Evolutionary conservation across 108 stramenopile species (phyloP).

Genomic region (Phaeodactylum tricornutum): DNA sequence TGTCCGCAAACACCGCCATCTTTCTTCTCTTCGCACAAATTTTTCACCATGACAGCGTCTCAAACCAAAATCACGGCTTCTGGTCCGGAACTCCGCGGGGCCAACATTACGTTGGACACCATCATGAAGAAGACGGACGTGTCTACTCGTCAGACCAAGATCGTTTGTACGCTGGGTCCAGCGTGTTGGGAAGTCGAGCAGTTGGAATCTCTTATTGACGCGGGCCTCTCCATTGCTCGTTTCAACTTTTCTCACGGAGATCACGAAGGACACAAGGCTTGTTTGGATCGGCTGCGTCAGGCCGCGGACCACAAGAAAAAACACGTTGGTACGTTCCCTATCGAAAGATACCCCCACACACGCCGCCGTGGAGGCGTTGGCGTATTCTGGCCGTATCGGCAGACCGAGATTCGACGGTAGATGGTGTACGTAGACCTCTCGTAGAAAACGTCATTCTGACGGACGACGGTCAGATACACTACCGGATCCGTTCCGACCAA

Average conservation of each 20-base stretch:
- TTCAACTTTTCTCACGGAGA: constrained; percentile 90
- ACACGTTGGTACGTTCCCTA: constrained; percentile 56
- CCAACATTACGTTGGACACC: constrained; percentile 35
- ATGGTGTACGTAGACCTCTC: too few species aligned
- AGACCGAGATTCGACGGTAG: too few species aligned
- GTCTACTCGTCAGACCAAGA: constrained; percentile 60
- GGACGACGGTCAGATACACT: too few species aligned
- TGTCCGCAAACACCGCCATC: too few species aligned
- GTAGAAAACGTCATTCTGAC: too few species aligned
- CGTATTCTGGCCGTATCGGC: too few species aligned
- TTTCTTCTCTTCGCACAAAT: too few species aligned
- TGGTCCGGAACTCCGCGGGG: constrained; percentile 40
- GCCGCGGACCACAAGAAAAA: constrained; percentile 65
- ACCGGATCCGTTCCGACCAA: too few species aligned
- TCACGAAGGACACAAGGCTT: constrained; percentile 77
- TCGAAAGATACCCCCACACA: too few species aligned
- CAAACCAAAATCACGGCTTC: too few species aligned
- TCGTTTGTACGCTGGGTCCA: constrained; percentile 85
- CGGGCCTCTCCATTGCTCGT: constrained; percentile 87
- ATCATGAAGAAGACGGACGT: constrained; percentile 36
- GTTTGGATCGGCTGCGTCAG: constrained; percentile 66
- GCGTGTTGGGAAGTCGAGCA: constrained; percentile 77
- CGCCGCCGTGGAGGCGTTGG: too few species aligned
- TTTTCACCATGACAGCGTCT: too few species aligned
- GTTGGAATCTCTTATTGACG: constrained; percentile 73